phyloP scores from a whole-genome alignment of 23 red algal species.

The Cyanidium caldarium region DNA sequence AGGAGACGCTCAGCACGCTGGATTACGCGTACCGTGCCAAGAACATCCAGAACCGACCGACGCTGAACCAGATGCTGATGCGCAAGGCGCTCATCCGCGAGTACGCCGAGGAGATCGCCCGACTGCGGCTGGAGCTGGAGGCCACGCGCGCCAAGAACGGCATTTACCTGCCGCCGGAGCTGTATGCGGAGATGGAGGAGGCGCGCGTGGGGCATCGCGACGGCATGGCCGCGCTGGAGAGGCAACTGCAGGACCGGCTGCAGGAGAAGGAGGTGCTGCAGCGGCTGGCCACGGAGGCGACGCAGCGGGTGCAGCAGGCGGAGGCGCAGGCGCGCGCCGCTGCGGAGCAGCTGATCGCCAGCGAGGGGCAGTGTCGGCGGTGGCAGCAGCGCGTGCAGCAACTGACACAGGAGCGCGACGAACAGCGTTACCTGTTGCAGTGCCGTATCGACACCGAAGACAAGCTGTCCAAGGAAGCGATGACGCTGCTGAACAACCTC shows the following conservation, averaged over 20 bases:
- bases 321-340: not conserved
- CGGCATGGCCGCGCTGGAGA: conserved; percentile 12
- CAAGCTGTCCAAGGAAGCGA: not conserved
- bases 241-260: not conserved
- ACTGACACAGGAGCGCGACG: not conserved
- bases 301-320: not conserved
- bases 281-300: not conserved
- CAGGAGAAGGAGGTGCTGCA: conserved; percentile 8
- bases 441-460: not conserved
- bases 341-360: not conserved
- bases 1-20: conserved; percentile 81
- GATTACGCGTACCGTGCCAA: conserved; percentile 95
- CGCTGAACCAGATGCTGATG: conserved; percentile 84
- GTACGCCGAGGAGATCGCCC: conserved; percentile 58
- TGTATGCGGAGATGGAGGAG: conserved; percentile 48
- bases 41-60: conserved; percentile 96
- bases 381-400: not conserved
- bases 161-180: conserved; percentile 69
- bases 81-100: conserved; percentile 66
- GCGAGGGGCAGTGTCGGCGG: no score
- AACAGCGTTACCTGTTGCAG: conserved; percentile 6
- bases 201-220: not conserved
- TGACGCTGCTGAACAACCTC: not conserved
- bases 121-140: conserved; percentile 61
- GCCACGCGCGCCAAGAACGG: conserved; percentile 71